These are phyloP conservation scores for Globisporangium acanthophoron DNA, from an alignment of 352 stramenopile genomes.

Conservation along the genomic window DNA sequence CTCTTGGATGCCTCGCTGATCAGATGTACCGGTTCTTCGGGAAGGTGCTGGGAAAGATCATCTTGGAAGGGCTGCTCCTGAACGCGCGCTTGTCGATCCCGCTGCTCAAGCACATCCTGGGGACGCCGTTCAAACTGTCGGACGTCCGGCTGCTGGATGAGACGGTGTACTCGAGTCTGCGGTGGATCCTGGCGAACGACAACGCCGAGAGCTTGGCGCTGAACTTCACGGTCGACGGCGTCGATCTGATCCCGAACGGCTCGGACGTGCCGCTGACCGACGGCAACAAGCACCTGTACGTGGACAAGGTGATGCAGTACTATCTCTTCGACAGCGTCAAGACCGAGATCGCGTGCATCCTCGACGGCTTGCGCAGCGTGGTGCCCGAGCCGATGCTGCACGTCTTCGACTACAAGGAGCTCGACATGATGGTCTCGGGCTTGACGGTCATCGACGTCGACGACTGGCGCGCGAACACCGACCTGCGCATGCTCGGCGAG, in stretches of 20 bases:
- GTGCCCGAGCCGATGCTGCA: constrained; percentile 94
- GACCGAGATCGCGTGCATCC: constrained; percentile 78
- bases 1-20: background rate
- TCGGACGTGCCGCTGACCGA: constrained; percentile 79
- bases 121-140: constrained; percentile 39
- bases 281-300: constrained; percentile 94
- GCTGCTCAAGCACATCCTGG: constrained; percentile 68
- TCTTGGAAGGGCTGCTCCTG: constrained; percentile 71
- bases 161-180: constrained; percentile 62
- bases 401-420: constrained; percentile 98
- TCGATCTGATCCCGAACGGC: constrained; percentile 63
- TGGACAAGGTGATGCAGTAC: constrained; percentile 92
- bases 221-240: constrained; percentile 54
- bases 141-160: constrained; percentile 71
- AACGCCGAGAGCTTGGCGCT: constrained; percentile 48
- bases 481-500: constrained; percentile 31
- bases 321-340: constrained; percentile 92
- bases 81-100: constrained; percentile 62
- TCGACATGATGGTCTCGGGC: constrained; percentile 81
- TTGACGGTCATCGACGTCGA: constrained; percentile 76
- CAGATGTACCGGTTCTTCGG: constrained; percentile 83
- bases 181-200: constrained; percentile 52
- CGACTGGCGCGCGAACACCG: constrained; percentile 84
- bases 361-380: constrained; percentile 91
- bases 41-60: constrained; percentile 53